Evolutionary conservation across 192 early-diverging fungal species (phyloP).

Genomic region (Endogone sp.): DNA sequence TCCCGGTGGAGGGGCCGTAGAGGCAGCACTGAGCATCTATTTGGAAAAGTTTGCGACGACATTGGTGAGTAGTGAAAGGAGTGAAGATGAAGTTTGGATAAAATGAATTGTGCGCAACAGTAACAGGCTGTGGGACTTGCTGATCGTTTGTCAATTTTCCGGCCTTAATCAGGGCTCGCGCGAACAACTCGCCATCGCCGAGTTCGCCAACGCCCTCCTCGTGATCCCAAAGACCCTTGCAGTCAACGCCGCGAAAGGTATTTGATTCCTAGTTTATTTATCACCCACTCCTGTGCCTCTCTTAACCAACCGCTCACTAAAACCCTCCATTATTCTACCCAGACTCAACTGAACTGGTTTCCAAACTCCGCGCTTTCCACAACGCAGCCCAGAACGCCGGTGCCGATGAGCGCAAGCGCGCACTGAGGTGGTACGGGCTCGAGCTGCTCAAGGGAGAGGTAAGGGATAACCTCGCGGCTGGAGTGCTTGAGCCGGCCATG

Average conservation of each 20-base stretch:
- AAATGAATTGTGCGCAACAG: constrained; percentile 1
- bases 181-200: constrained; percentile 97
- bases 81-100: not conserved
- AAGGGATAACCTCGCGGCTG: constrained; percentile 90
- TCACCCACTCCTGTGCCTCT: not conserved
- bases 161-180: constrained; percentile 71
- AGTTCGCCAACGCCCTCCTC: constrained; percentile 93
- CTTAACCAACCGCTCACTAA: not conserved
- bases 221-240: constrained; percentile 97
- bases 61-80: constrained; percentile 46
- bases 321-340: not conserved
- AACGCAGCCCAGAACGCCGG: constrained; percentile 78
- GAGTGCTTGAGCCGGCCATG: constrained; percentile 96
- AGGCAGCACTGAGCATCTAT: constrained; percentile 93
- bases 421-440: constrained; percentile 86
- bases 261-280: not conserved
- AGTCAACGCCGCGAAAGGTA: constrained; percentile 94
- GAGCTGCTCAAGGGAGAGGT: constrained; percentile 92
- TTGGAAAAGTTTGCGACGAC: constrained; percentile 99
- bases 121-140: not conserved
- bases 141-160: not conserved
- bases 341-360: constrained; percentile 91
- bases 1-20: constrained; percentile 96
- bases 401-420: constrained; percentile 67
- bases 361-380: constrained; percentile 96